These are phyloP conservation scores for Dendrobium huoshanense DNA, from an alignment of 106 monocot species.

Conservation along the genomic window DNA sequence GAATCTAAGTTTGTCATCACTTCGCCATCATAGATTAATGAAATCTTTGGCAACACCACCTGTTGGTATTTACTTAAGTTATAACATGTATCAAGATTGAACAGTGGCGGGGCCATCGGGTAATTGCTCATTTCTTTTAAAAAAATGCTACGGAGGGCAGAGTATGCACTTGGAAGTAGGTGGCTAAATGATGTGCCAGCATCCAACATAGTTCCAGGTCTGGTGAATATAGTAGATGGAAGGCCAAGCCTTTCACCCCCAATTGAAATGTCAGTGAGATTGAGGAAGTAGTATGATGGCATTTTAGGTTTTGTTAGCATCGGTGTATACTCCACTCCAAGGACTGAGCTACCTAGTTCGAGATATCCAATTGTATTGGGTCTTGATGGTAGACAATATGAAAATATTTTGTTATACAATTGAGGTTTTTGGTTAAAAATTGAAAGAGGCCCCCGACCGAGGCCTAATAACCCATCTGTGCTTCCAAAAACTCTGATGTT, in stretches of 20 bases:
- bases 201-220: neutral
- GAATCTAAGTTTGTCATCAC: too few species aligned
- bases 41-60: too few species aligned
- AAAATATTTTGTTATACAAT: slow-evolving; percentile 22
- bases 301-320: slow-evolving; percentile 1
- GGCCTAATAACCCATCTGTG: neutral
- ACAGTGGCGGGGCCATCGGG: too few species aligned
- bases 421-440: slow-evolving; percentile 18
- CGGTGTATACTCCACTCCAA: slow-evolving; percentile 29
- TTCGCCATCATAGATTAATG: too few species aligned
- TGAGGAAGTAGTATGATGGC: slow-evolving; percentile 32
- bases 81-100: too few species aligned
- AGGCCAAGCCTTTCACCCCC: slow-evolving; percentile 1
- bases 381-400: slow-evolving; percentile 39
- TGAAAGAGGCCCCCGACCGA: slow-evolving; percentile 23
- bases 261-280: slow-evolving; percentile 26
- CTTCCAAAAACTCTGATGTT: slow-evolving; percentile 22
- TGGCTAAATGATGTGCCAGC: too few species aligned
- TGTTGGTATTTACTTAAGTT: too few species aligned
- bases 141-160: too few species aligned
- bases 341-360: neutral
- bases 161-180: too few species aligned
- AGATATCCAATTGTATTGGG: slow-evolving; percentile 21
- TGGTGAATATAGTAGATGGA: slow-evolving; percentile 24
- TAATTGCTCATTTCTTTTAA: too few species aligned